phyloP scores from a whole-genome alignment of 2,329 filamentous ascomycete genomes.

The Dendrostoma leiphaemia region DNA sequence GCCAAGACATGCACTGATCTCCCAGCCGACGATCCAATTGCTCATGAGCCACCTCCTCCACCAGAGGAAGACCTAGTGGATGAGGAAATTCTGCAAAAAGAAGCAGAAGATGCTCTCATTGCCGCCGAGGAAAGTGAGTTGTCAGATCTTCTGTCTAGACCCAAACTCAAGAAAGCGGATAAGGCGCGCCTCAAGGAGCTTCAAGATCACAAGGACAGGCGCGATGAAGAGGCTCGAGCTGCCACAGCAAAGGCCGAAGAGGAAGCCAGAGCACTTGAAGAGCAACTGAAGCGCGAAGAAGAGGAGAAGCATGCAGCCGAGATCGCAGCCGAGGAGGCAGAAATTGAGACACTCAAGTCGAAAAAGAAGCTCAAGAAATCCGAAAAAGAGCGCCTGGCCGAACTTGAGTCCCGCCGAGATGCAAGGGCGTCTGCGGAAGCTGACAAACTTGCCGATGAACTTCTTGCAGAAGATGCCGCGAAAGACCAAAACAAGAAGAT shows the following conservation, averaged over 20 bases:
- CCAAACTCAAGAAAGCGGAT: conserved; percentile 10
- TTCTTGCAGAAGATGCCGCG: conserved; percentile 27
- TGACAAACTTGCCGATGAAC: conserved; percentile 5
- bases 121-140: conserved; percentile 16
- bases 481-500: conserved; percentile 9
- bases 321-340: conserved; percentile 14
- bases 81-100: conserved; percentile 7
- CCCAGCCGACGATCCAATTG: neutral
- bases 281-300: conserved; percentile 2
- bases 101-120: conserved; percentile 1
- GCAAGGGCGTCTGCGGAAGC: conserved; percentile 12
- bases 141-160: conserved; percentile 4
- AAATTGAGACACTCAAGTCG: conserved; percentile 11
- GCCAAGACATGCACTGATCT: neutral
- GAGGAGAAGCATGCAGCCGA: conserved; percentile 7
- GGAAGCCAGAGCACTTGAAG: conserved; percentile 14
- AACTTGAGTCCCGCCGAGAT: conserved; percentile 12
- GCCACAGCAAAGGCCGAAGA: conserved; percentile 11
- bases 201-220: conserved; percentile 12
- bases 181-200: conserved; percentile 15
- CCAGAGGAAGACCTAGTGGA: conserved; percentile 1
- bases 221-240: conserved; percentile 11
- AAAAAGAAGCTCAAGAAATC: conserved; percentile 14
- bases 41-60: neutral
- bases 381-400: conserved; percentile 14